These are phyloP conservation scores for Dryadomyces quercivorus DNA, from an alignment of 2,329 filamentous ascomycete genomes.

Conservation along the genomic window DNA sequence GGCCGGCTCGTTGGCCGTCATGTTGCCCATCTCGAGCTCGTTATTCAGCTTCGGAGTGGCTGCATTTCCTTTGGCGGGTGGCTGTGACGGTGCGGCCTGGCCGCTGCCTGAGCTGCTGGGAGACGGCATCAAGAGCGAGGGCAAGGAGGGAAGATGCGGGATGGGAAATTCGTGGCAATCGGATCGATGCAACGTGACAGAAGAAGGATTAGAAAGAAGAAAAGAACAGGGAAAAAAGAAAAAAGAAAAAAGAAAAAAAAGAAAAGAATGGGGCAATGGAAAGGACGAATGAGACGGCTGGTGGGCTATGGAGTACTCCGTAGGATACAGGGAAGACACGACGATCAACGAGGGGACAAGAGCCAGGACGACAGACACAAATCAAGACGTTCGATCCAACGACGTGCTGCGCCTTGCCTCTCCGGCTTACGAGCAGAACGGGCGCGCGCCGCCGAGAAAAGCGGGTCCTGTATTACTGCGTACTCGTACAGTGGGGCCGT, in stretches of 20 bases:
- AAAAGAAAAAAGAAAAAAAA: neutral
- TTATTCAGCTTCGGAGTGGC: constrained; percentile 43
- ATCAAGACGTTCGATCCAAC: too few relatives aligned
- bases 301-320: too few relatives aligned
- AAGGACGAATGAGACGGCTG: neutral
- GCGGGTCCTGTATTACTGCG: neutral
- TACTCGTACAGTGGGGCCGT: neutral
- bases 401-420: neutral
- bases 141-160: neutral
- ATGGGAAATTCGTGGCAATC: neutral
- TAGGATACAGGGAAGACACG: too few relatives aligned
- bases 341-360: too few relatives aligned
- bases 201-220: neutral
- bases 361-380: too few relatives aligned
- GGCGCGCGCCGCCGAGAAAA: neutral
- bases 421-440: neutral
- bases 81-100: constrained; percentile 33
- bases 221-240: neutral
- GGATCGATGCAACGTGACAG: neutral
- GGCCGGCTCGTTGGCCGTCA: constrained; percentile 18
- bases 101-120: neutral
- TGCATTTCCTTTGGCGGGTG: constrained; percentile 39
- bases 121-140: neutral
- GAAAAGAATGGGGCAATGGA: neutral
- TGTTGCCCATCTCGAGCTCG: constrained; percentile 40